These are phyloP conservation scores for Cercospora citrullina DNA, from an alignment of 2,329 filamentous ascomycete species.

Conservation along the genomic window DNA sequence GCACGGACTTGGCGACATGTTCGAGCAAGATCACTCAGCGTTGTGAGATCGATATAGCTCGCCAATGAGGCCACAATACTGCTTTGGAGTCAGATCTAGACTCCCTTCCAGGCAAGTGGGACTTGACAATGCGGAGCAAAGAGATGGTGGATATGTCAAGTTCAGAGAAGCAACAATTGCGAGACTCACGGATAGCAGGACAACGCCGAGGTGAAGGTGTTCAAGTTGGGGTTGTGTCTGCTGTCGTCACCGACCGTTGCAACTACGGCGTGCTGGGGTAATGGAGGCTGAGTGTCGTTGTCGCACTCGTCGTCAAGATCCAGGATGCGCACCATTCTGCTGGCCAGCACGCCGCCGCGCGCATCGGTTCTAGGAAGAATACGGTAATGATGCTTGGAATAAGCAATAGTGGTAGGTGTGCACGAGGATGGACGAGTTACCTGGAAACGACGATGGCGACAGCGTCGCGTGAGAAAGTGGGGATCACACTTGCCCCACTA, in stretches of 20 bases:
- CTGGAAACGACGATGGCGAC: not conserved
- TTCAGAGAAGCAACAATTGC: not conserved
- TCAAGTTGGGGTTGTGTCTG: conserved; percentile 55
- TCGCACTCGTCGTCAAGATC: conserved; percentile 44
- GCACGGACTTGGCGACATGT: conserved; percentile 78
- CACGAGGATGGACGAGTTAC: not conserved
- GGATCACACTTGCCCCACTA: not conserved
- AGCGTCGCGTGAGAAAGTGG: not conserved
- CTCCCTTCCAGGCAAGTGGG: conserved; percentile 16
- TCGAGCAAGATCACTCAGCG: conserved; percentile 76
- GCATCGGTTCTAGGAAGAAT: conserved; percentile 12
- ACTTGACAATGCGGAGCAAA: not conserved
- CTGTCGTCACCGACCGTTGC: conserved; percentile 31
- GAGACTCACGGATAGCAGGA: conserved; percentile 67
- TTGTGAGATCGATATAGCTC: conserved; percentile 78
- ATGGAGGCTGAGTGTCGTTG: conserved; percentile 32
- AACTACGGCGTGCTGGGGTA: conserved; percentile 25
- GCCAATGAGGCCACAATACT: conserved; percentile 78
- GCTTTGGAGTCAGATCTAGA: conserved; percentile 30
- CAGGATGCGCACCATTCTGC: conserved; percentile 47
- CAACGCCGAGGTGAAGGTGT: conserved; percentile 62
- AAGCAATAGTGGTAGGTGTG: conserved; percentile 1
- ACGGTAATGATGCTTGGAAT: not conserved
- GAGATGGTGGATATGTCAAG: not conserved
- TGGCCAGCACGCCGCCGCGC: conserved; percentile 16